These are phyloP conservation scores for Nepenthes gracilis DNA, from an alignment of 148 eudicot species.

Conservation along the genomic window DNA sequence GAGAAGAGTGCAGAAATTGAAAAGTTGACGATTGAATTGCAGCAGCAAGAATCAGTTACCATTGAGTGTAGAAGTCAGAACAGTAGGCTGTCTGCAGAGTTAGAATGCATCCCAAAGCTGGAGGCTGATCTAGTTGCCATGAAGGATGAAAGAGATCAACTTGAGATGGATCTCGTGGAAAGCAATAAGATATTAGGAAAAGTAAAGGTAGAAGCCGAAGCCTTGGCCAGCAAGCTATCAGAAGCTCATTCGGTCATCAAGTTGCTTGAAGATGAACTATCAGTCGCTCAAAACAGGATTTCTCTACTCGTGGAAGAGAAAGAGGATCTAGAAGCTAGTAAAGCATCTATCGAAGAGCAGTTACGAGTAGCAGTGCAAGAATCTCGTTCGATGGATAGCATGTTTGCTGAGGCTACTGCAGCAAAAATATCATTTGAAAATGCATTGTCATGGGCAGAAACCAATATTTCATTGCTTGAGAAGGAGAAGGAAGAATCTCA, in stretches of 20 bases:
- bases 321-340: slow-evolving; percentile 40
- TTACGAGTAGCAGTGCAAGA: slow-evolving; percentile 37
- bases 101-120: slow-evolving; percentile 44
- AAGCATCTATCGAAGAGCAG: slow-evolving; percentile 28
- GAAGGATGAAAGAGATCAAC: slow-evolving; percentile 46
- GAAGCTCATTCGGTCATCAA: slow-evolving; percentile 32
- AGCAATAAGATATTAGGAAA: slow-evolving; percentile 49
- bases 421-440: slow-evolving; percentile 40
- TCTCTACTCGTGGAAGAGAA: slow-evolving; percentile 47
- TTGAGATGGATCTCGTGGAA: slow-evolving; percentile 54
- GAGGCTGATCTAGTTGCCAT: slow-evolving; percentile 48
- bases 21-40: slow-evolving; percentile 45
- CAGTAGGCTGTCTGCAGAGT: slow-evolving; percentile 38
- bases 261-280: slow-evolving; percentile 53
- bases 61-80: slow-evolving; percentile 39
- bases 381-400: slow-evolving; percentile 20
- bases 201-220: slow-evolving; percentile 31
- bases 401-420: slow-evolving; percentile 34
- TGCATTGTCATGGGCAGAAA: slow-evolving; percentile 54
- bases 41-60: slow-evolving; percentile 35
- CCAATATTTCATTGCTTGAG: slow-evolving; percentile 26
- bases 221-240: slow-evolving; percentile 34
- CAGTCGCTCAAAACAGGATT: slow-evolving; percentile 29
- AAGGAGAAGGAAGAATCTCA: slow-evolving; percentile 63
- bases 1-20: slow-evolving; percentile 73